These are phyloP conservation scores for Scedosporium minutisporum DNA, from an alignment of 2,329 filamentous ascomycete genomes.

Conservation along the genomic window DNA sequence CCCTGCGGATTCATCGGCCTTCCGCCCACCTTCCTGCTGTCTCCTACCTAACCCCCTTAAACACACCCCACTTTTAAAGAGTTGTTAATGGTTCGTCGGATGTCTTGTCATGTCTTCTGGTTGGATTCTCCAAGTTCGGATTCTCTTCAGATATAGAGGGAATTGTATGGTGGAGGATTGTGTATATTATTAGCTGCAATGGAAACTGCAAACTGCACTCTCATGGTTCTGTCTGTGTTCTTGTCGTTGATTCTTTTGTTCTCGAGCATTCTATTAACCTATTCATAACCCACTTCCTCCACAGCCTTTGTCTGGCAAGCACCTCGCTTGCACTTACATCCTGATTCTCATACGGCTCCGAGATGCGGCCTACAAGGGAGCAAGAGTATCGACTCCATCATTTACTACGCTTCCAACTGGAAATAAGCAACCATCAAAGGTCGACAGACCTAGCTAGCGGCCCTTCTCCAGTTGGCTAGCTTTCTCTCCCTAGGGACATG, in stretches of 20 bases:
- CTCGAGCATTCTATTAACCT: neutral
- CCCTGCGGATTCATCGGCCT: neutral
- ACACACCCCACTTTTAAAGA: neutral
- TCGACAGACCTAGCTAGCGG: no score
- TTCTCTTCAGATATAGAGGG: neutral
- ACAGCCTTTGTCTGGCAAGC: neutral
- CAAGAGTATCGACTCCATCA: no score
- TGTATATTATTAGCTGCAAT: neutral
- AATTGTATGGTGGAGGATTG: neutral
- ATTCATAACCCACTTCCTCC: neutral
- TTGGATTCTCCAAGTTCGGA: neutral
- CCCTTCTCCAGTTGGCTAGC: no score
- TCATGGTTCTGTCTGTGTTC: neutral
- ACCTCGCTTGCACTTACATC: no score
- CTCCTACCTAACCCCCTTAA: neutral
- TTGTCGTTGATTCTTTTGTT: neutral
- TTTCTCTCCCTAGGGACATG: no score
- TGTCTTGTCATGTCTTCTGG: neutral
- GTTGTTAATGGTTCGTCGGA: neutral
- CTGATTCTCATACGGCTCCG: no score
- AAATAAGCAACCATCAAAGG: no score
- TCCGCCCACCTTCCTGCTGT: neutral
- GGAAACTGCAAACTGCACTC: neutral
- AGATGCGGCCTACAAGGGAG: no score
- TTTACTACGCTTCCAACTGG: no score